Evolutionary conservation across 2,329 filamentous ascomycete species (phyloP), one percentile per base, ranked within the genome.

Genomic region (Apiospora saccharicola): DNA sequence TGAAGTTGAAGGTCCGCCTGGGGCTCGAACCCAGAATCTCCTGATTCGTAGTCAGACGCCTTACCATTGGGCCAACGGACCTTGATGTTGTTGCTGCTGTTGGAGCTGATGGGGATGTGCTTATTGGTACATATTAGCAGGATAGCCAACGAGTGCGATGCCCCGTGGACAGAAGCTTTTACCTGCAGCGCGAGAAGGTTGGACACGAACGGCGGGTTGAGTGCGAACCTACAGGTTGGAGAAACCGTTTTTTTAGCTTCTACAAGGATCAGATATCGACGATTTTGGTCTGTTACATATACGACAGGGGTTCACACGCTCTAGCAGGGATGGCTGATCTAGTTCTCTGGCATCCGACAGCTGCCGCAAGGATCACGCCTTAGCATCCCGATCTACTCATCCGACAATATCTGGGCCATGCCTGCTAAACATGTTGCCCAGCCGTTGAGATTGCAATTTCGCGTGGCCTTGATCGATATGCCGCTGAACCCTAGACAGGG

Each of bases 1-100:
- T 8, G 2, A 49, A 49, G 1, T 49, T 49, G 19, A 10, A 49
- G 46, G 46, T 49, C 46, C 22, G 46, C 46, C 46, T 49, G 46
- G 46, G 46, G 46, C 19, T 49, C 46, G 46, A 49, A 49, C 46
- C 46, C 46, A 49, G 46, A 49, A 49, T 49, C 46, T 49, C 46
- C 46, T 49, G 46, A 49, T 49, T n/a, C 46, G 46, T 49, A 49
- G 46, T 49, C 46, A 49, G 46, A 49, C 46, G 46, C 46, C 46
- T 49, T 49, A n/a, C 46, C 46, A 49, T 49, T 49, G 46, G 46
- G 46, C 46, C 46, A 49, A 49, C 46, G 7, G 46, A 49, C 46
- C 46, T 49, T n/a, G 19, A 7, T 7, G 8, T 22, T n/a, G 19
- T 4, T n/a, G 46, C n/a, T 7, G n/a, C 0, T n/a, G 46, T 49